phyloP scores from a whole-genome alignment of 2,329 filamentous ascomycete genomes.

The Penicillium sp. region DNA sequence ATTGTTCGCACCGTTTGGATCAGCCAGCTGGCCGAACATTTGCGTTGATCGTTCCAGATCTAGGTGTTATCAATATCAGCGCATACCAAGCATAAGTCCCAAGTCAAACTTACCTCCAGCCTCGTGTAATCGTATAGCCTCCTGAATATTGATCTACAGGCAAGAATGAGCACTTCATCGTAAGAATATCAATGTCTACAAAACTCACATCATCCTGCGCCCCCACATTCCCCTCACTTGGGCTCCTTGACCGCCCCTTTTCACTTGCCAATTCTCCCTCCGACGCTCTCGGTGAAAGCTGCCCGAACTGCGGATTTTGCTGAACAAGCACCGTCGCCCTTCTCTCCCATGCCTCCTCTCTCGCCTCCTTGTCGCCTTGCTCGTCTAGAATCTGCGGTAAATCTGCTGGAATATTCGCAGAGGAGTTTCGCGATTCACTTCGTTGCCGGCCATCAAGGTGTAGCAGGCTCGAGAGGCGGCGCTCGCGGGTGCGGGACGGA shows the following conservation, averaged over 20 bases:
- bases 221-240: slow-evolving; percentile 33
- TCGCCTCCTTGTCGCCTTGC: slow-evolving; percentile 50
- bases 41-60: slow-evolving; percentile 75
- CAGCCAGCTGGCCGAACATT: slow-evolving; percentile 80
- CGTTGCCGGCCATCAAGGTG: slow-evolving; percentile 37
- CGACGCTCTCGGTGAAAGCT: slow-evolving; percentile 15
- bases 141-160: slow-evolving; percentile 67
- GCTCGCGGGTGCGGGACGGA: slow-evolving; percentile 26
- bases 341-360: slow-evolving; percentile 84
- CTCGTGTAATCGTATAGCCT: slow-evolving; percentile 94
- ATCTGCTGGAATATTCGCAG: slow-evolving; percentile 73
- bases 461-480: slow-evolving; percentile 33
- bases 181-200: background rate
- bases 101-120: slow-evolving; percentile 54
- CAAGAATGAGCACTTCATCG: background rate
- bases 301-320: slow-evolving; percentile 46
- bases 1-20: slow-evolving; percentile 82
- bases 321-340: slow-evolving; percentile 84
- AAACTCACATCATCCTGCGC: slow-evolving; percentile 37
- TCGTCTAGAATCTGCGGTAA: slow-evolving; percentile 68
- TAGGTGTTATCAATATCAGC: slow-evolving; percentile 20
- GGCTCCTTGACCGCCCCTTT: slow-evolving; percentile 29
- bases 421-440: slow-evolving; percentile 30
- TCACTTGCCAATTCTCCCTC: slow-evolving; percentile 11
- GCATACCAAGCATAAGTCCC: background rate